Conservation (phyloP, 2,329 filamentous ascomycete genomes). For the Bipolaris oryzae region DNA sequence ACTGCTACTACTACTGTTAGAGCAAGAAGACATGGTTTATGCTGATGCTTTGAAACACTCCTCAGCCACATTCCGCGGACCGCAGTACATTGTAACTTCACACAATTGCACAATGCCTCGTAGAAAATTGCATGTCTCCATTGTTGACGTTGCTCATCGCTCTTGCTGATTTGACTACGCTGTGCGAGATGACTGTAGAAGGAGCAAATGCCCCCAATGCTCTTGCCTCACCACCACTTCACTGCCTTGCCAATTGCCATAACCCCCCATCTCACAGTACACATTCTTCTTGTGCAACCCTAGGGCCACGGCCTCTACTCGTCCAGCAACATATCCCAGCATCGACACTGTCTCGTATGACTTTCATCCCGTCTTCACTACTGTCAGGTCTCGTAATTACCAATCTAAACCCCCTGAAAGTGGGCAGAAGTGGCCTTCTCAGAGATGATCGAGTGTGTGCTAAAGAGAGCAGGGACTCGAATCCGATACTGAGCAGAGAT, state of each 20-base stretch:
- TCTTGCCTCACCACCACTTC: conserved; percentile 9
- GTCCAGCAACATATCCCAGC: conserved; percentile 43
- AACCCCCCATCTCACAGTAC: conserved; percentile 7
- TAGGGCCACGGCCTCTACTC: conserved; percentile 34
- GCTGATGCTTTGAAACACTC: too few species aligned
- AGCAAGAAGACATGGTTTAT: too few species aligned
- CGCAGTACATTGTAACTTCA: neutral
- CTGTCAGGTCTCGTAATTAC: conserved; percentile 39
- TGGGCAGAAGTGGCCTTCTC: conserved; percentile 39
- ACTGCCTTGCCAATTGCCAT: neutral
- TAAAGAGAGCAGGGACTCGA: conserved; percentile 44
- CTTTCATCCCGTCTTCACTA: conserved; percentile 45
- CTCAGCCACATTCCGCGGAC: too few species aligned
- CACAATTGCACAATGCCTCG: neutral
- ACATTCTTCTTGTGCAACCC: conserved; percentile 22
- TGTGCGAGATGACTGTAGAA: conserved; percentile 5
- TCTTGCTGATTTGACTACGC: neutral
- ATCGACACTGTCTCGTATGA: conserved; percentile 49
- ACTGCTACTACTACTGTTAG: too few species aligned
- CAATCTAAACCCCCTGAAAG: conserved; percentile 23
- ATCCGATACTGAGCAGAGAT: conserved; percentile 30
- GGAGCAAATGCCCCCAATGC: conserved; percentile 8
- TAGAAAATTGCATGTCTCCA: neutral
- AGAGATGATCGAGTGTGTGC: conserved; percentile 40
- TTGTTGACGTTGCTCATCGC: neutral